phyloP scores from a whole-genome alignment of 148 eudicot species.

The Hydrangea macrophylla region DNA sequence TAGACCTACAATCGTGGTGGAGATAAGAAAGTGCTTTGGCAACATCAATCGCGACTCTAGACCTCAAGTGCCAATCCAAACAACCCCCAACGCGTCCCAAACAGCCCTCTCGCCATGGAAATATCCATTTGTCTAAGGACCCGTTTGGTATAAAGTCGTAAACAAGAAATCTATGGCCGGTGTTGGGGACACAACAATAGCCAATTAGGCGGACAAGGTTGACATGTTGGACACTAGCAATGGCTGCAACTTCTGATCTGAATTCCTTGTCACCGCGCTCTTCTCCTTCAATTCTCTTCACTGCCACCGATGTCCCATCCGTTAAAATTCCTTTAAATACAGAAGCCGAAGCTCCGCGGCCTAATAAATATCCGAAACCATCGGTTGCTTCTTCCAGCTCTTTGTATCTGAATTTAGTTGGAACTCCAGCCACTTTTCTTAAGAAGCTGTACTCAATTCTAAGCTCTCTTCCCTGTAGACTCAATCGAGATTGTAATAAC shows the following conservation, averaged over 20 bases:
- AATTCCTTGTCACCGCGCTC: slow-evolving; percentile 70
- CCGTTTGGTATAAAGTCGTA: slow-evolving; percentile 78
- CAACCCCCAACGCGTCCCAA: slow-evolving; percentile 37
- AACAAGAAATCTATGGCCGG: slow-evolving; percentile 54
- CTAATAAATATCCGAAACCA: slow-evolving; percentile 47
- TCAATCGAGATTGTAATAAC: slow-evolving; percentile 21
- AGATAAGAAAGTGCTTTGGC: slow-evolving; percentile 80
- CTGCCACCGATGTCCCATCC: slow-evolving; percentile 70
- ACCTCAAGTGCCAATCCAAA: slow-evolving; percentile 65
- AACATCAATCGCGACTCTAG: slow-evolving; percentile 62
- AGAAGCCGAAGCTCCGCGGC: slow-evolving; percentile 65
- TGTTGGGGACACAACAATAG: slow-evolving; percentile 48
- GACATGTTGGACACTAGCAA: slow-evolving; percentile 70
- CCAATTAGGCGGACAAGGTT: slow-evolving; percentile 69
- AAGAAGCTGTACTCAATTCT: slow-evolving; percentile 61
- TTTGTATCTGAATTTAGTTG: slow-evolving; percentile 50
- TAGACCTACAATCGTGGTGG: slow-evolving; percentile 78
- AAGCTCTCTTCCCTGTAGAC: slow-evolving; percentile 43
- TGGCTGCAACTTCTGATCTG: slow-evolving; percentile 68
- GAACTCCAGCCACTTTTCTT: slow-evolving; percentile 79
- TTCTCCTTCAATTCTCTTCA: slow-evolving; percentile 59
- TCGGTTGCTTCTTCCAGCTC: slow-evolving; percentile 82
- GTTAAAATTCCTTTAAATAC: slow-evolving; percentile 67
- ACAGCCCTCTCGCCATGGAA: slow-evolving; percentile 32
- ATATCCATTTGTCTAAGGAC: slow-evolving; percentile 77